Evolutionary conservation across 2,329 filamentous ascomycete genomes (phyloP).

Genomic region (Xylariaceae sp.): DNA sequence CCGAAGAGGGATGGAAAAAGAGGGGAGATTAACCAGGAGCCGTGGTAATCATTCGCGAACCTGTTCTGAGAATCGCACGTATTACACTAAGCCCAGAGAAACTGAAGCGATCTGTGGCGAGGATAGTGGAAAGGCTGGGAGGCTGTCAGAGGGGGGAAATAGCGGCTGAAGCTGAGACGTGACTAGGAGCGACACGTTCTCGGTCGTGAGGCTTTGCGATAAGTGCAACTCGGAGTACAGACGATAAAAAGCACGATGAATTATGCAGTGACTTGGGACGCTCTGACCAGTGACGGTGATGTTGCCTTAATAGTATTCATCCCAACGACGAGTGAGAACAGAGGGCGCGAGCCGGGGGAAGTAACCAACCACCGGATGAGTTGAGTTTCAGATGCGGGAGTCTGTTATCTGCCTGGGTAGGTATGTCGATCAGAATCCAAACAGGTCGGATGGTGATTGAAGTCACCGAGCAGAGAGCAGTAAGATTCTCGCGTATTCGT

Average conservation of each 20-base stretch:
- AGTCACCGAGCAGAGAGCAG: constrained; percentile 1
- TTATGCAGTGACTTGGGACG: constrained; percentile 7
- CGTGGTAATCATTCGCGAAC: constrained; percentile 23
- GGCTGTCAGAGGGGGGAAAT: constrained; percentile 16
- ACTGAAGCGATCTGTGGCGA: constrained; percentile 3
- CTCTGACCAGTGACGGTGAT: constrained; percentile 19
- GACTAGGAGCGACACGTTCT: constrained; percentile 1
- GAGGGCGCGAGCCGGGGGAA: constrained; percentile 14
- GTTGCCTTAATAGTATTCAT: constrained; percentile 19
- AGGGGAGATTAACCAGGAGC: constrained; percentile 12
- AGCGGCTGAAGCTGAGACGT: constrained; percentile 25
- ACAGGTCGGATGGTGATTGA: constrained; percentile 12
- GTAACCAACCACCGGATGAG: constrained; percentile 26
- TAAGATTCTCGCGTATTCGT: not conserved
- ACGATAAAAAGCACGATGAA: constrained; percentile 4
- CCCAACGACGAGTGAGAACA: constrained; percentile 21
- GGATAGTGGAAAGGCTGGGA: constrained; percentile 14
- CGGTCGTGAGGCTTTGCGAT: constrained; percentile 15
- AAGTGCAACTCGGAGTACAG: constrained; percentile 11
- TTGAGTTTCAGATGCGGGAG: constrained; percentile 24
- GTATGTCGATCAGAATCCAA: constrained; percentile 21
- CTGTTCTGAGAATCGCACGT: constrained; percentile 11
- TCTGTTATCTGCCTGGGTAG: no score
- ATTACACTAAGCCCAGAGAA: constrained; percentile 3
- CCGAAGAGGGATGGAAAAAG: constrained; percentile 6